phyloP scores from a whole-genome alignment of 108 stramenopile species.

The Pseudonitzschia multistriata region DNA sequence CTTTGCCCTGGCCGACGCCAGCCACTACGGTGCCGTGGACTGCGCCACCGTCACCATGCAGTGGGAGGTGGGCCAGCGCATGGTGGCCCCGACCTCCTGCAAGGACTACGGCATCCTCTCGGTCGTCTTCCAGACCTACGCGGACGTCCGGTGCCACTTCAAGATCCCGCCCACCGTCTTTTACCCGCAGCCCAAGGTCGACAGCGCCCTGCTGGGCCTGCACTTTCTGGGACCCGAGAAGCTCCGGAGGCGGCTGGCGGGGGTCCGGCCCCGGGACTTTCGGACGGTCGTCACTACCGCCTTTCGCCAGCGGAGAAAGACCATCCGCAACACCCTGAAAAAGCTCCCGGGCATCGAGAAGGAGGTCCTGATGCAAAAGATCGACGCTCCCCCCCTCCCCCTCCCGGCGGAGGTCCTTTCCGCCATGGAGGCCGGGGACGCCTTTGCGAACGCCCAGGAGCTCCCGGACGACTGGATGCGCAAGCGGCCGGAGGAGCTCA shows the following conservation, averaged over 20 bases:
- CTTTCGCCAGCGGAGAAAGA: slow-evolving; percentile 96
- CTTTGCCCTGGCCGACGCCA: slow-evolving; percentile 93
- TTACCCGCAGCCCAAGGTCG: slow-evolving; percentile 96
- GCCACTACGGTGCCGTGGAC: slow-evolving; percentile 77
- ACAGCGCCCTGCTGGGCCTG: slow-evolving; percentile 89
- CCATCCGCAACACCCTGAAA: slow-evolving; percentile 87
- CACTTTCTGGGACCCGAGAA: slow-evolving; percentile 77
- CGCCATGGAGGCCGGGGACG: slow-evolving; percentile 56
- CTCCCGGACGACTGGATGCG: slow-evolving; percentile 82
- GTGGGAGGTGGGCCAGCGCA: slow-evolving; percentile 91
- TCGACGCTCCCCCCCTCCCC: slow-evolving; percentile 54
- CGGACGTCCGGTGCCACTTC: slow-evolving; percentile 80
- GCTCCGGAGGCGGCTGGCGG: slow-evolving; percentile 64
- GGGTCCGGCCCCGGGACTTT: slow-evolving; percentile 74
- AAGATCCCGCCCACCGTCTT: slow-evolving; percentile 98
- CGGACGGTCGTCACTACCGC: slow-evolving; percentile 82
- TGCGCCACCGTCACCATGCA: slow-evolving; percentile 98
- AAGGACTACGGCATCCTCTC: slow-evolving; percentile 95
- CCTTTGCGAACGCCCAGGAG: slow-evolving; percentile 66
- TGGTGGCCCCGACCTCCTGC: slow-evolving; percentile 73
- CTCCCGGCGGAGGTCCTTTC: slow-evolving; percentile 48
- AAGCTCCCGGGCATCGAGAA: slow-evolving; percentile 53
- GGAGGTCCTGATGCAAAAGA: slow-evolving; percentile 42
- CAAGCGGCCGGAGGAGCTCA: slow-evolving; percentile 90
- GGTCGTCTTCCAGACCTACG: slow-evolving; percentile 94